Evolutionary conservation across 257 asterid genomes (phyloP).

Genomic region (Gynochthodes officinalis): DNA sequence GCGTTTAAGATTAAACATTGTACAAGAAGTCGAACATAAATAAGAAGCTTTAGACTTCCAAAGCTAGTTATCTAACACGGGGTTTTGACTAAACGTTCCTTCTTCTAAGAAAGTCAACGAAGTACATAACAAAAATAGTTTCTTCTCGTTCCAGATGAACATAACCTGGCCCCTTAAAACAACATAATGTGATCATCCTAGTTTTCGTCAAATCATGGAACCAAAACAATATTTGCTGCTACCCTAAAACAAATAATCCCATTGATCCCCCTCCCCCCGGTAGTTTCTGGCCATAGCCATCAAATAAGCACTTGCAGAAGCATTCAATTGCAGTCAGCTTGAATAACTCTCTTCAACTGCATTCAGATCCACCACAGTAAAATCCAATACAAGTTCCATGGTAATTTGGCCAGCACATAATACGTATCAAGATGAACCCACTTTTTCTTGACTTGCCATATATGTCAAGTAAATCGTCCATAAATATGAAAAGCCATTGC

Average conservation of each 20-base stretch:
- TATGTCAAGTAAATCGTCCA: conserved; percentile 88
- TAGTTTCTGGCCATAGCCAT: neutral
- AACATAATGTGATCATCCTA: no score
- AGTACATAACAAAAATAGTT: neutral
- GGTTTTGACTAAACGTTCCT: neutral
- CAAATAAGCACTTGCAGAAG: neutral
- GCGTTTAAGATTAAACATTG: neutral
- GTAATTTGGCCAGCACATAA: neutral
- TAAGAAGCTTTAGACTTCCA: neutral
- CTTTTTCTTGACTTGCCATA: conserved; percentile 71
- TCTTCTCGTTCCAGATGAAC: neutral
- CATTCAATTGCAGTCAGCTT: neutral
- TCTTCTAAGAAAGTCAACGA: neutral
- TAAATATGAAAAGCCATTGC: conserved; percentile 70
- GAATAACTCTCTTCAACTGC: conserved; percentile 4
- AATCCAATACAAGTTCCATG: neutral
- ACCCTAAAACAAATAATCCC: neutral
- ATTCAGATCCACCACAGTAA: neutral
- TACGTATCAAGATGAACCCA: conserved; percentile 26
- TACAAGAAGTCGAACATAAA: neutral
- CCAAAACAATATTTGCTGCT: neutral
- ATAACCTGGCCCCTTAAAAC: no score
- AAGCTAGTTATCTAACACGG: neutral
- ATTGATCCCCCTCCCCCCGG: neutral
- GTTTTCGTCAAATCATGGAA: neutral